Conservation (phyloP, 805 yeast genomes). For the Metschnikowia aberdeeniae region DNA sequence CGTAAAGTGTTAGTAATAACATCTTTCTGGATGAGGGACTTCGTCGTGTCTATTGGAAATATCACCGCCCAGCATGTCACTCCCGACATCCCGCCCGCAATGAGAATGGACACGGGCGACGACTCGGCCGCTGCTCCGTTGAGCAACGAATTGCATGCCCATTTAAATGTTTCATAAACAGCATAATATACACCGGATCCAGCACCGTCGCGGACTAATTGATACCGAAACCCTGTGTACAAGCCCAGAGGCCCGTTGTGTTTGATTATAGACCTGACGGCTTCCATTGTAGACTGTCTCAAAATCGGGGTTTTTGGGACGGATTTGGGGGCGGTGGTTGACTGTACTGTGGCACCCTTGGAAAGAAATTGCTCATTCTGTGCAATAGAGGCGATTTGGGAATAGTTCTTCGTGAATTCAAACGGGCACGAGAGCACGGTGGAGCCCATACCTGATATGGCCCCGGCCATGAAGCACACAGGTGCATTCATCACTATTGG, state of each 20-base stretch:
- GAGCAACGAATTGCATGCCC: constrained; percentile 33
- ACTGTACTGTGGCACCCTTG: too few species aligned
- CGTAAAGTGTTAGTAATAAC: constrained; percentile 64
- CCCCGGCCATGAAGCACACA: constrained; percentile 54
- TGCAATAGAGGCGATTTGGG: constrained; percentile 61
- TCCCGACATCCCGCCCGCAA: constrained; percentile 81
- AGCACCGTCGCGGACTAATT: constrained; percentile 61
- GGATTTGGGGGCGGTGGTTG: neutral
- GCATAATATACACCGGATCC: constrained; percentile 74
- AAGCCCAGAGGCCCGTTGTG: constrained; percentile 61
- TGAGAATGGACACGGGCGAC: constrained; percentile 29
- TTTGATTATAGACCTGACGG: constrained; percentile 44
- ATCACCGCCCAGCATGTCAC: constrained; percentile 68
- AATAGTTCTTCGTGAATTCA: constrained; percentile 76
- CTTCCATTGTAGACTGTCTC: constrained; percentile 39
- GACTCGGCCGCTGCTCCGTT: constrained; percentile 15
- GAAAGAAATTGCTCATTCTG: constrained; percentile 14
- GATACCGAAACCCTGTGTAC: constrained; percentile 71
- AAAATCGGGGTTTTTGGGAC: constrained; percentile 20
- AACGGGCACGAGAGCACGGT: constrained; percentile 75
- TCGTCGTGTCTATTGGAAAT: constrained; percentile 74
- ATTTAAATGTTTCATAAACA: constrained; percentile 69
- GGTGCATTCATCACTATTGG: constrained; percentile 40
- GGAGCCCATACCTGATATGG: constrained; percentile 60
- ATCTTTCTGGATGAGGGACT: constrained; percentile 71